phyloP scores from a whole-genome alignment of 352 stramenopile species.

The Pythium grandisporangium region DNA sequence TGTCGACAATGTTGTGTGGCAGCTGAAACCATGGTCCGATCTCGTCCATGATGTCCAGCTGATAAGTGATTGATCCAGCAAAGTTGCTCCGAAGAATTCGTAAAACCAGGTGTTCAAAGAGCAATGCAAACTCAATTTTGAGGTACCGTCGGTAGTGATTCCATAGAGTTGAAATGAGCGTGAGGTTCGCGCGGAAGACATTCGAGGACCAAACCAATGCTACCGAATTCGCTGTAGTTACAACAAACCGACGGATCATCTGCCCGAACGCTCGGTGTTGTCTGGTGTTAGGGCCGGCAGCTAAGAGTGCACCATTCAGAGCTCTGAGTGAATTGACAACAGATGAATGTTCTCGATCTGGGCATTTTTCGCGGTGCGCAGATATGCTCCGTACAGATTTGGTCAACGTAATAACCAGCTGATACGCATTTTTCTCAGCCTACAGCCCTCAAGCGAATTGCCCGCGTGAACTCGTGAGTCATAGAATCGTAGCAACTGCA shows the following conservation, averaged over 20 bases:
- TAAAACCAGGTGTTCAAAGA: conserved; percentile 79
- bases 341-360: conserved; percentile 45
- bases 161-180: conserved; percentile 69
- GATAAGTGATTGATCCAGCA: conserved; percentile 32
- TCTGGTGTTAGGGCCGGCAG: conserved; percentile 27
- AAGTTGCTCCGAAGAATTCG: conserved; percentile 53
- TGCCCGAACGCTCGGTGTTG: conserved; percentile 65
- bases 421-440: conserved; percentile 62
- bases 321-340: conserved; percentile 62
- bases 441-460: no score
- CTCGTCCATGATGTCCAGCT: conserved; percentile 74
- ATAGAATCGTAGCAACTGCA: no score
- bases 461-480: no score
- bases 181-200: conserved; percentile 53
- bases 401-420: conserved; percentile 64
- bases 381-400: conserved; percentile 50
- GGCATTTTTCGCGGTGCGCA: no score
- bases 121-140: conserved; percentile 73
- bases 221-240: conserved; percentile 58
- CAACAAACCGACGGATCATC: conserved; percentile 66
- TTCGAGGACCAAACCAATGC: conserved; percentile 42
- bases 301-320: conserved; percentile 63
- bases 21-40: conserved; percentile 73
- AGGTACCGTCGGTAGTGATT: conserved; percentile 78
- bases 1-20: conserved; percentile 80